Evolutionary conservation across 768 basidiomycete species (phyloP).

Genomic region (Trametes sanguinea): DNA sequence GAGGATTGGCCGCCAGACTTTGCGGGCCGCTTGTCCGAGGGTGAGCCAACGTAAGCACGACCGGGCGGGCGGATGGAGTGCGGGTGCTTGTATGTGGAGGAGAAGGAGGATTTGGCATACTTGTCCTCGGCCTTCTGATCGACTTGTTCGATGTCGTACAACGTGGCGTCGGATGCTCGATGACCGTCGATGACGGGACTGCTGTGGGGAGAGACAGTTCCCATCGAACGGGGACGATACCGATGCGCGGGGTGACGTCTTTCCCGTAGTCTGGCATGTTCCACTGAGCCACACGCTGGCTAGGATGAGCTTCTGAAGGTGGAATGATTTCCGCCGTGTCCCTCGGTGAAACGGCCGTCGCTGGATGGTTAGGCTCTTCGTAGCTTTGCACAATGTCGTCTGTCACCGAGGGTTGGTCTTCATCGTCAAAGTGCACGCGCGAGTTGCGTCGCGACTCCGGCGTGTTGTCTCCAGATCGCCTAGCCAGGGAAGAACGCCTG

Average conservation of each 20-base stretch:
- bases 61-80: conserved; percentile 60
- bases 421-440: conserved; percentile 21
- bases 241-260: not conserved
- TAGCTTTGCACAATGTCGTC: conserved; percentile 6
- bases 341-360: no score
- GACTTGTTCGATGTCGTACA: conserved; percentile 28
- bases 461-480: not conserved
- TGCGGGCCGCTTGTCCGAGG: conserved; percentile 42
- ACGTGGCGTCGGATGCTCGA: conserved; percentile 40
- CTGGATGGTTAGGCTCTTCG: no score
- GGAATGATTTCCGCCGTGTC: no score
- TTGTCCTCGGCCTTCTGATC: conserved; percentile 22
- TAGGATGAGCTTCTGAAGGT: not conserved
- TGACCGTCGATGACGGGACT: not conserved
- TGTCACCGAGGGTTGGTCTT: conserved; percentile 9
- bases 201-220: conserved; percentile 23
- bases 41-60: conserved; percentile 36
- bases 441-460: conserved; percentile 5
- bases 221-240: not conserved
- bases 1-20: conserved; percentile 32
- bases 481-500: conserved; percentile 12
- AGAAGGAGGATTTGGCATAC: conserved; percentile 48
- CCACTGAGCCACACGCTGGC: not conserved
- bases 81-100: conserved; percentile 61
- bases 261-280: conserved; percentile 12